A percentile compares a stretch with the other conserved stretches of the same genome.
Evolutionary conservation across 345 rosid species (phyloP).

Genomic region (Melaleuca alternifolia): DNA sequence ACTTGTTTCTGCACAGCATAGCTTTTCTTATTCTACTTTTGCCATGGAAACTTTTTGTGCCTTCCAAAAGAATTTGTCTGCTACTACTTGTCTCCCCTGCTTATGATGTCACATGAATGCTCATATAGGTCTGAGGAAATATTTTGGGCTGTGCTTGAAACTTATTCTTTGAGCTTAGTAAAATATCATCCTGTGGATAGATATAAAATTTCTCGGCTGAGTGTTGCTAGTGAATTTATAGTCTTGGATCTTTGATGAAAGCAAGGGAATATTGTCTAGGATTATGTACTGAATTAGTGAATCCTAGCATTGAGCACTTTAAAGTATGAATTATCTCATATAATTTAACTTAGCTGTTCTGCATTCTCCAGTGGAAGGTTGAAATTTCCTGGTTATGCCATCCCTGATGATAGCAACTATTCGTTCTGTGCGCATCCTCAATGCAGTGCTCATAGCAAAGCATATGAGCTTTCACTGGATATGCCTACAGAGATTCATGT

Average conservation of each 20-base stretch:
- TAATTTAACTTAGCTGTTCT: not conserved
- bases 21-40: not conserved
- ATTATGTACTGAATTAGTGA: not conserved
- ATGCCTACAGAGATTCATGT: constrained; percentile 40
- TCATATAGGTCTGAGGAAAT: not conserved
- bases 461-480: constrained; percentile 22
- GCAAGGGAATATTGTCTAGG: not conserved
- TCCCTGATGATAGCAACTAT: constrained; percentile 18
- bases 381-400: constrained; percentile 2
- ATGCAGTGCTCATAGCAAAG: constrained; percentile 23
- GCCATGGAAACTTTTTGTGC: not conserved
- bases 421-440: constrained; percentile 41
- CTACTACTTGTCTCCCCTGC: not conserved
- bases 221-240: not conserved
- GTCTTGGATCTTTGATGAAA: not conserved
- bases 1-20: not conserved
- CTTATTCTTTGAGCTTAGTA: not conserved
- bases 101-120: not conserved
- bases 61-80: not conserved
- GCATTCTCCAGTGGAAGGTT: constrained; percentile 40
- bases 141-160: not conserved
- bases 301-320: not conserved
- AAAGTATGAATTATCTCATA: not conserved
- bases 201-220: not conserved
- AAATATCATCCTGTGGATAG: not conserved